Base-by-base conservation (phyloP, 352 stramenopile genomes). In the Phytopythium ostracodes region DNA sequence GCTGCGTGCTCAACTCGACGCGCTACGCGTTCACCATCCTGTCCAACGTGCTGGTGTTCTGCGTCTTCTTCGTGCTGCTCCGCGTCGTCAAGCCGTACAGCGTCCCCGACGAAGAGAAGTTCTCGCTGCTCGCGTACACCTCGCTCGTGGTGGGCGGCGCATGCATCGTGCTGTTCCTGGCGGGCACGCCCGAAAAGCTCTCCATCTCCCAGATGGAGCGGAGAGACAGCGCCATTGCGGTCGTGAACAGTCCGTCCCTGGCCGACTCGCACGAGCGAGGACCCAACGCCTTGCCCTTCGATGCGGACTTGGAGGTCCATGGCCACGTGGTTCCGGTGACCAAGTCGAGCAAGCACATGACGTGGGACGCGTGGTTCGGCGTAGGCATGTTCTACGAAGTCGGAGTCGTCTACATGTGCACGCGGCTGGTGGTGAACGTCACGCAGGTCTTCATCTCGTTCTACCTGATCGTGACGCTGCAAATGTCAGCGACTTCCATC, bases 401-500 rank as follows among this genome's bases (percentile, higher is more conserved):
- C 18, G 87, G 87, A 27, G 46, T 92, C 11, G 82, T 91, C 17
- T 95, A 95, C 78, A 95, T 95, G 87, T 95, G 87, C 67, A 95
- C 87, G 29, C 70, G 87, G 22, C 71, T 95, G 18, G 86, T 92
- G 50, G 82, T 95, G 22, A 95, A 95, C 64, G 71, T 94, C 29
- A 93, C 84, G 20, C 87, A 95, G 50, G 84, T 94, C 17, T 95
- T 91, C 68, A 92, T 95, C 49, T 91, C 84, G 18, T 95, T 95
- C 56, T 92, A 92, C 62, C 64, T 95, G 40, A 92, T 91, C 38
- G 81, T 91, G 66, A 93, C 84, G 50, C 77, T 95, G 11, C 51
- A 92, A n/a, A 93, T 95, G 87, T 89, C 77, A 24, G 83, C 84
- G 2, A 89, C 79, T 27, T 87, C 82, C 18, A 95, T 94, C 55